phyloP scores from a whole-genome alignment of 352 stramenopile genomes.

The Pythium brachiatum region DNA sequence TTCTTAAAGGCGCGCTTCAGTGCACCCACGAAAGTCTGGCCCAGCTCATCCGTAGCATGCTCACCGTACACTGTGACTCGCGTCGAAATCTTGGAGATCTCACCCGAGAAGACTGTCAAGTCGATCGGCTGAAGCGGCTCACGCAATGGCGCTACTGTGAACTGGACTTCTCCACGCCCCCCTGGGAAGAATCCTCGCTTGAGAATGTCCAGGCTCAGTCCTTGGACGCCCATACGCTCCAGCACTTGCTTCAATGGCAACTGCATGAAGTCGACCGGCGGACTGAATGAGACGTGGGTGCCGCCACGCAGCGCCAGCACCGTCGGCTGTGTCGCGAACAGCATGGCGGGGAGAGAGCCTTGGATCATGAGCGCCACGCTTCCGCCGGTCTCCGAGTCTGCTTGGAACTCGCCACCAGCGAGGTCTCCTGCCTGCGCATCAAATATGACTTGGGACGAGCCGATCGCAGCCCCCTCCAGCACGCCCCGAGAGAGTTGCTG shows the following conservation, averaged over 20 bases:
- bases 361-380: constrained; percentile 70
- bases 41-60: constrained; percentile 33
- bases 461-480: constrained; percentile 42
- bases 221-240: constrained; percentile 37
- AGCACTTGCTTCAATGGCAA: constrained; percentile 39
- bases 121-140: constrained; percentile 35
- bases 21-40: constrained; percentile 32
- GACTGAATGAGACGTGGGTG: constrained; percentile 64
- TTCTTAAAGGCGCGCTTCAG: constrained; percentile 33
- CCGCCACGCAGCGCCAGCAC: constrained; percentile 44
- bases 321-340: constrained; percentile 31
- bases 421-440: constrained; percentile 20
- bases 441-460: constrained; percentile 46
- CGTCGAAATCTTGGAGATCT: constrained; percentile 33
- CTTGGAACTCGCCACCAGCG: constrained; percentile 24
- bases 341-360: constrained; percentile 45
- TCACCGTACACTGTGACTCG: constrained; percentile 47
- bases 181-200: constrained; percentile 55
- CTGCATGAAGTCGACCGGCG: constrained; percentile 63
- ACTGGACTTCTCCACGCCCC: constrained; percentile 35
- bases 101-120: constrained; percentile 30
- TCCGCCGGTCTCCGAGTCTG: constrained; percentile 47
- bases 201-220: constrained; percentile 31
- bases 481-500: constrained; percentile 30
- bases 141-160: constrained; percentile 28